Percentiles rank a stretch among this genome's conserved stretches.
Conservation (phyloP, 805 yeast species). For the Starmerella sirachaensis region DNA sequence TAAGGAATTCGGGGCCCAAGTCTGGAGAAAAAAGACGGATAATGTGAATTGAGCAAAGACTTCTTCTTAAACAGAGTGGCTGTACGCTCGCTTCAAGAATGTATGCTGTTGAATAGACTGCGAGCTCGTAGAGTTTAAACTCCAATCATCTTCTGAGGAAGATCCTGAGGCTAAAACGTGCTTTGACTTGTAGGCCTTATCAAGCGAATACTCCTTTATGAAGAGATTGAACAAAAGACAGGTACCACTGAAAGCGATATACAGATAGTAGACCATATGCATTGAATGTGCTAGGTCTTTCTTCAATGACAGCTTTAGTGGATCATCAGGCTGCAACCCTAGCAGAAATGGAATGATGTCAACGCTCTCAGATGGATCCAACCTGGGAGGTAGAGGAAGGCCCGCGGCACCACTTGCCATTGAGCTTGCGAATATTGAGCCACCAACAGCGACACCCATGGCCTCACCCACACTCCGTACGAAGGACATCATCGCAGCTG, state of each 20-base stretch:
- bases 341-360: slow-evolving; percentile 13
- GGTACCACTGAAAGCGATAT: slow-evolving; percentile 17
- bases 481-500: slow-evolving; percentile 24
- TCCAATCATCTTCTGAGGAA: too few species aligned
- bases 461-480: slow-evolving; percentile 24
- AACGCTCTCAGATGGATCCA: slow-evolving; percentile 17
- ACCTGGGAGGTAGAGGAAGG: slow-evolving; percentile 2
- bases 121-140: too few species aligned
- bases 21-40: too few species aligned
- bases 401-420: slow-evolving; percentile 4
- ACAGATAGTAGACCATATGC: slow-evolving; percentile 16
- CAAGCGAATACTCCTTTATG: slow-evolving; percentile 19
- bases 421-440: slow-evolving; percentile 22
- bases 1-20: too few species aligned
- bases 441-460: slow-evolving; percentile 26
- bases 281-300: slow-evolving; percentile 14
- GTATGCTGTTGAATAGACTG: too few species aligned
- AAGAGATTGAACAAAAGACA: slow-evolving; percentile 15
- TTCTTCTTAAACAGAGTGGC: too few species aligned
- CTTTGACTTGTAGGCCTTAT: too few species aligned
- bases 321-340: slow-evolving; percentile 5
- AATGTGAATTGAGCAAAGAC: too few species aligned
- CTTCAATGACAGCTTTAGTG: slow-evolving; percentile 4
- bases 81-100: too few species aligned
- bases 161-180: too few species aligned